phyloP scores from a whole-genome alignment of 75 land plant genomes.

The Pinus tabuliformis region DNA sequence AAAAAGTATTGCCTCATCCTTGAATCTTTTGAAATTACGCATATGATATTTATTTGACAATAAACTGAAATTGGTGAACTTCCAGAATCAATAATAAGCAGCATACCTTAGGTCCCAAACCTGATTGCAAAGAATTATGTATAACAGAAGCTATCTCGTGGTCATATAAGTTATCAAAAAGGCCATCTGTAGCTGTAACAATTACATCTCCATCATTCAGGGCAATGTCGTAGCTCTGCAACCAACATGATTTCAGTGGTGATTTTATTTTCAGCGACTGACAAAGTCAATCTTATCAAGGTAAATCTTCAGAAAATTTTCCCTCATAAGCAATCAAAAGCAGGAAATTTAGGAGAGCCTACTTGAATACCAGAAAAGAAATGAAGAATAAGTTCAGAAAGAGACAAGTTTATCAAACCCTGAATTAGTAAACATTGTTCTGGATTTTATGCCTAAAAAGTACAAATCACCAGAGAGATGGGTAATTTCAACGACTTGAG shows the following conservation, averaged over 20 bases:
- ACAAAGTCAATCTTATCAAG: background rate
- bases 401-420: background rate
- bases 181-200: slow-evolving; percentile 79
- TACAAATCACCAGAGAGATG: background rate
- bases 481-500: background rate
- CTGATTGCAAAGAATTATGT: slow-evolving; percentile 34
- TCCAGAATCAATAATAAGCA: background rate
- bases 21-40: background rate
- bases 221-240: slow-evolving; percentile 58
- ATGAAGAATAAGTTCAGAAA: background rate
- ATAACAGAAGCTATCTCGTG: slow-evolving; percentile 62
- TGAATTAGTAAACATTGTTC: background rate
- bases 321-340: background rate
- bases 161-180: slow-evolving; percentile 88
- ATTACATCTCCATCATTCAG: slow-evolving; percentile 78
- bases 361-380: background rate
- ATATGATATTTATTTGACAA: background rate
- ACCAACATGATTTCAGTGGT: background rate
- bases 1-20: background rate
- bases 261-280: background rate
- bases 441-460: background rate
- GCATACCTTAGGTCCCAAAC: slow-evolving; percentile 50
- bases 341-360: background rate
- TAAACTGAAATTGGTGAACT: background rate
- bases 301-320: background rate